Percentiles rank a stretch among this genome's conserved stretches.
Conservation (phyloP, 129 eudicot genomes). For the Deinandra increscens region DNA sequence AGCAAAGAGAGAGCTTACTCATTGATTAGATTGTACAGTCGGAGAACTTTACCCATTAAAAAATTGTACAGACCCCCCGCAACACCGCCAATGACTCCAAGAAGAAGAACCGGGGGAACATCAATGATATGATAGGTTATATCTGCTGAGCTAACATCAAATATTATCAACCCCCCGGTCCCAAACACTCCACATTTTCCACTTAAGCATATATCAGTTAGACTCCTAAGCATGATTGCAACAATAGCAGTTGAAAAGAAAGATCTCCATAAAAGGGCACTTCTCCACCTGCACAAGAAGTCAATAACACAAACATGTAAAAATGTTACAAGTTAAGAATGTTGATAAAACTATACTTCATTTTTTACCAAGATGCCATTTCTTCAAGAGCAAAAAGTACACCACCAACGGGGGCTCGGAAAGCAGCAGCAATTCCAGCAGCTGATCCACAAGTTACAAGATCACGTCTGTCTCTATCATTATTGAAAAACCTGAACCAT, state of each 20-base stretch:
- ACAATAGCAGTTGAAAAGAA: conserved; percentile 83
- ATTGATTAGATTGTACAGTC: conserved; percentile 61
- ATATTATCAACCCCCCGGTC: conserved; percentile 94
- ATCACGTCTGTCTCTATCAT: conserved; percentile 88
- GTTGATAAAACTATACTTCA: background rate
- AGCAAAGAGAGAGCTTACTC: conserved; percentile 49
- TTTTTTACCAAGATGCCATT: conserved; percentile 95
- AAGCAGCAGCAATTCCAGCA: conserved; percentile 95
- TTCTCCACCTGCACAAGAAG: conserved; percentile 77
- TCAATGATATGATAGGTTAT: conserved; percentile 68
- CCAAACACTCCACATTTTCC: conserved; percentile 96
- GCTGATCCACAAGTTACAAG: conserved; percentile 93
- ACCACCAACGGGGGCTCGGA: conserved; percentile 98
- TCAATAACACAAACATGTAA: conserved; percentile 13
- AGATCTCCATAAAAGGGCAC: conserved; percentile 97
- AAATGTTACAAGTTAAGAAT: background rate
- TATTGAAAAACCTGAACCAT: conserved; percentile 78
- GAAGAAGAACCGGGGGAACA: conserved; percentile 78
- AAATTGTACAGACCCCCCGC: conserved; percentile 72
- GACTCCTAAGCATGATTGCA: conserved; percentile 80
- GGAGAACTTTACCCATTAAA: conserved; percentile 62
- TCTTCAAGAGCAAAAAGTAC: conserved; percentile 92
- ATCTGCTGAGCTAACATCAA: conserved; percentile 65
- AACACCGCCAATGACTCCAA: conserved; percentile 77
- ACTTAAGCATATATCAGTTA: conserved; percentile 75